Evolutionary conservation across 805 yeast genomes (phyloP), one percentile per base, ranked within the genome.

Genomic region (Yamadazyma phyllophila): DNA sequence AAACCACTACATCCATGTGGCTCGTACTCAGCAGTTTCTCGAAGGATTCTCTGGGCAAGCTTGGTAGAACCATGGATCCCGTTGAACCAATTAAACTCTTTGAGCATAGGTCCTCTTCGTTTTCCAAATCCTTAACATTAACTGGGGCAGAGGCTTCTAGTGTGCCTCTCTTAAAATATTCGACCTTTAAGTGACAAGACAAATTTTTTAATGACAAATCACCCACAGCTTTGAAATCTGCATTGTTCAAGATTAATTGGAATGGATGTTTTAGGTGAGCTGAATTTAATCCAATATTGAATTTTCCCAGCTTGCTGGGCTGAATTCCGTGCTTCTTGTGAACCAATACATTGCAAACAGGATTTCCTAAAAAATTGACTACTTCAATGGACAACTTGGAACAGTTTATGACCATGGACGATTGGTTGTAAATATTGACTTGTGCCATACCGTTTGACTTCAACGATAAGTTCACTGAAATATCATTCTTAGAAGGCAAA

Each of bases 231-330:
- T 38, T 45, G 35, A 44, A 20, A 7, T 45, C 32, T 1, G 48
- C 59, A 44, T 60, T 65, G 34, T 44, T 51, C 54, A 69, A 52
- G 6, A 54, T 46, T 4, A 70, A 50, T 40, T 55, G 56, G 53
- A 68, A 65, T 6, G 74, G 73, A 43, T 54, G 60, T 46, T 65
- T 63, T 43, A 62, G 54, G 44, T 68, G 69, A 16, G 65, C 60
- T 44, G 56, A 56, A 36, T 54, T 57, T 34, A 69, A 50, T 3
- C 58, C 50, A 40, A 71, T 57, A 41, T 69, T 69, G 50, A 70
- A 69, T 39, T 63, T 69, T 8, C 62, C 55, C 6, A 53, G 47
- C 44, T 62, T 61, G 2, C 58, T 59, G 7, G 74, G 64, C 9
- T 55, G 47, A 35, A 71, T 62, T 4, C 68, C 71, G 31, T 60